phyloP scores from a whole-genome alignment of 2,329 filamentous ascomycete species.

The Penicillium sp. region DNA sequence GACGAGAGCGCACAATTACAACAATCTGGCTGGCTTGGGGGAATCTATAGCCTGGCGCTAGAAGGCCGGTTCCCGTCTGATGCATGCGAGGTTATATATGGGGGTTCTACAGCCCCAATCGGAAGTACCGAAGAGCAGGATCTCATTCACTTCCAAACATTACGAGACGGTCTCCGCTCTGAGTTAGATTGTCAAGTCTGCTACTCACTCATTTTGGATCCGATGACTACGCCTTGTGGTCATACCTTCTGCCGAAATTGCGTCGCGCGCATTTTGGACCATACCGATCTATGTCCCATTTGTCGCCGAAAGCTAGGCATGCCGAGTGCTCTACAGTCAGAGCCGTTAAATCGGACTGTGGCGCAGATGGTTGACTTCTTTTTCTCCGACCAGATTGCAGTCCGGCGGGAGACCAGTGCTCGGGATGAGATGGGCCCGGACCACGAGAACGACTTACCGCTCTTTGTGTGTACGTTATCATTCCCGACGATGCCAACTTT shows the following conservation, averaged over 20 bases:
- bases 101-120: conserved; percentile 21
- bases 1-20: conserved; percentile 10
- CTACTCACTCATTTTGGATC: conserved; percentile 76
- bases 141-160: conserved; percentile 45
- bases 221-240: conserved; percentile 79
- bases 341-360: conserved; percentile 63
- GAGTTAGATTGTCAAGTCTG: conserved; percentile 90
- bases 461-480: conserved; percentile 80
- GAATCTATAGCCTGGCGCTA: conserved; percentile 66
- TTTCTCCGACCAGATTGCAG: conserved; percentile 65
- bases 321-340: conserved; percentile 49
- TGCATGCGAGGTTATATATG: conserved; percentile 55
- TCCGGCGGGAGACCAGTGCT: conserved; percentile 55
- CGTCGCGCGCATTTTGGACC: conserved; percentile 71
- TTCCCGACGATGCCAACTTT: conserved; percentile 84
- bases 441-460: conserved; percentile 61
- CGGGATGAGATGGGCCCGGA: conserved; percentile 57
- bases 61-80: conserved; percentile 59
- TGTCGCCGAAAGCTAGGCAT: conserved; percentile 68
- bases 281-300: conserved; percentile 74
- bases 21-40: conserved; percentile 47
- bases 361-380: conserved; percentile 63
- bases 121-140: conserved; percentile 18
- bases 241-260: conserved; percentile 87
- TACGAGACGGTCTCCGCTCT: conserved; percentile 62